These are phyloP conservation scores for Ammopiptanthus mongolicus DNA, from an alignment of 306 rosid species.

Conservation along the genomic window DNA sequence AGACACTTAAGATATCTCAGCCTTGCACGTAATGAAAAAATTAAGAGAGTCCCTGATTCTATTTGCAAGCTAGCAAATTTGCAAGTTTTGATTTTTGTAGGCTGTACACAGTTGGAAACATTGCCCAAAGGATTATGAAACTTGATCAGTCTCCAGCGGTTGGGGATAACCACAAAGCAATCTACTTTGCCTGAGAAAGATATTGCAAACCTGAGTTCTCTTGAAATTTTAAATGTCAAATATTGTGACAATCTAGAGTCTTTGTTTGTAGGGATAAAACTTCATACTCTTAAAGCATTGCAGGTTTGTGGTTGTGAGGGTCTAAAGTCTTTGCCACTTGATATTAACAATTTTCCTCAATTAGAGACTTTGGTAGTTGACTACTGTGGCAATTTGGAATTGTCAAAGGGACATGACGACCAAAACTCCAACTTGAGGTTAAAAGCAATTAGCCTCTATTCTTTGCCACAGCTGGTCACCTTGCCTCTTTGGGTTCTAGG, in stretches of 20 bases:
- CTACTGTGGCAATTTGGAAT: background rate
- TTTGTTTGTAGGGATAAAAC: background rate
- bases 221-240: too few species aligned
- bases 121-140: background rate
- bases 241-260: background rate
- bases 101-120: background rate
- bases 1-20: background rate
- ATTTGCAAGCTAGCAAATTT: slow-evolving; percentile 17
- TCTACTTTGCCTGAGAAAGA: background rate
- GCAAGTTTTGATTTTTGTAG: background rate
- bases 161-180: background rate
- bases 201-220: background rate
- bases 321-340: background rate
- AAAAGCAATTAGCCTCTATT: background rate
- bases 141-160: background rate
- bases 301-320: fast-evolving
- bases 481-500: too few species aligned
- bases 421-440: too few species aligned
- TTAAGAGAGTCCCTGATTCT: slow-evolving; percentile 11
- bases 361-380: background rate
- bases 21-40: background rate
- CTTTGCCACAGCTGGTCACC: too few species aligned
- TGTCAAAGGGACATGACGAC: background rate
- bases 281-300: background rate
- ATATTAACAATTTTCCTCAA: background rate